phyloP scores from a whole-genome alignment of 2,329 filamentous ascomycete species.

The Colletotrichum trifolii region DNA sequence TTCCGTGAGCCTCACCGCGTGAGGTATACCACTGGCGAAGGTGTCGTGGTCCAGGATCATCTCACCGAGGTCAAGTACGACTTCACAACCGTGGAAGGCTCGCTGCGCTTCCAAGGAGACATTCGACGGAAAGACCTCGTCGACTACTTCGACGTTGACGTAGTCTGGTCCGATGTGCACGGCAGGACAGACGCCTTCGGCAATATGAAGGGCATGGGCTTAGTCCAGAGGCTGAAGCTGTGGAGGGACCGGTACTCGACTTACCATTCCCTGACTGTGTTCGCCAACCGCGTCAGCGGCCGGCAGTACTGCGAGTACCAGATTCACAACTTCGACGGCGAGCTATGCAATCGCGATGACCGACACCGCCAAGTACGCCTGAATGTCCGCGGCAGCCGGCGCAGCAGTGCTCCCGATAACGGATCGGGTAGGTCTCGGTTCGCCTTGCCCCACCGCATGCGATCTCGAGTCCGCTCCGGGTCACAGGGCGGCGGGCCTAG shows the following conservation, averaged over 20 bases:
- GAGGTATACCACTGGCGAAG: constrained; percentile 59
- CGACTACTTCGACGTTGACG: constrained; percentile 64
- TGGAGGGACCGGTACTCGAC: constrained; percentile 62
- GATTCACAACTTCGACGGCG: constrained; percentile 59
- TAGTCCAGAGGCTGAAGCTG: constrained; percentile 63
- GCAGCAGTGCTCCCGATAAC: constrained; percentile 53
- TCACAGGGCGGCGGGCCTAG: constrained; percentile 38
- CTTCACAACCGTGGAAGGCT: constrained; percentile 60
- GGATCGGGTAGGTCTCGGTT: constrained; percentile 51
- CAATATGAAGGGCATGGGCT: constrained; percentile 61
- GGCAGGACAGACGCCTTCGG: constrained; percentile 61
- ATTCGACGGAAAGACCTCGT: constrained; percentile 59
- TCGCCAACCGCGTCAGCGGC: constrained; percentile 58
- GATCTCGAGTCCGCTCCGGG: constrained; percentile 50
- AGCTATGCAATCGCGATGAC: constrained; percentile 59
- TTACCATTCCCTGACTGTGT: constrained; percentile 59
- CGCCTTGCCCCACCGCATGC: constrained; percentile 56
- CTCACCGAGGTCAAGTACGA: constrained; percentile 61
- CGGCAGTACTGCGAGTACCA: constrained; percentile 59
- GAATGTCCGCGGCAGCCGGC: constrained; percentile 51
- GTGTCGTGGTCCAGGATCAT: constrained; percentile 60
- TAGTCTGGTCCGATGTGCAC: constrained; percentile 63
- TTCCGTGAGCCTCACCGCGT: constrained; percentile 61
- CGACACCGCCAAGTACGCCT: constrained; percentile 57
- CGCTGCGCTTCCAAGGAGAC: constrained; percentile 61